These are phyloP conservation scores for Termitomyces titanicus DNA, from an alignment of 768 basidiomycete species.

Conservation along the genomic window DNA sequence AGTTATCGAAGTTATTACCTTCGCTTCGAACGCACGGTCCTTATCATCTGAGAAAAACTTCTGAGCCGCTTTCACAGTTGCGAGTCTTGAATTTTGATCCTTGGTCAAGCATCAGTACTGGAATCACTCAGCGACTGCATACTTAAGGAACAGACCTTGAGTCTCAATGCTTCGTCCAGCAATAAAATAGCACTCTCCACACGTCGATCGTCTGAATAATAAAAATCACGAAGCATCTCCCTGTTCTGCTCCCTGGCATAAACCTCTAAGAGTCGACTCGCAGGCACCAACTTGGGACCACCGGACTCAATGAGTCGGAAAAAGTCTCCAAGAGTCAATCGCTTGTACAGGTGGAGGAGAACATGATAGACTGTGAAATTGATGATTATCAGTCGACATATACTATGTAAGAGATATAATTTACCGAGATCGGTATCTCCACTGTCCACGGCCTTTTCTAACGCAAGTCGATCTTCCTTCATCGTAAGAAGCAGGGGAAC, in stretches of 20 bases:
- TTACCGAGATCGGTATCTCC: conserved; percentile 93
- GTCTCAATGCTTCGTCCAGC: conserved; percentile 73
- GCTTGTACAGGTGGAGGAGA: conserved; percentile 80
- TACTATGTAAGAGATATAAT: conserved; percentile 12
- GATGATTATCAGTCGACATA: not conserved
- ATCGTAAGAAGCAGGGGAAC: conserved; percentile 90
- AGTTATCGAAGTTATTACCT: conserved; percentile 40
- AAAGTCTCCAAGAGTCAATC: conserved; percentile 84
- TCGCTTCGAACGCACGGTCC: conserved; percentile 86
- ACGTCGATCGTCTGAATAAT: conserved; percentile 94
- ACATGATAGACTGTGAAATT: conserved; percentile 82
- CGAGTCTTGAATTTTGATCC: conserved; percentile 72
- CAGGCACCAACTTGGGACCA: conserved; percentile 68
- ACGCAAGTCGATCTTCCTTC: conserved; percentile 89
- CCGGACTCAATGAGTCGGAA: conserved; percentile 94
- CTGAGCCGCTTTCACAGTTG: conserved; percentile 75
- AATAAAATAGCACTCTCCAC: conserved; percentile 90
- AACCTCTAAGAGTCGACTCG: conserved; percentile 78
- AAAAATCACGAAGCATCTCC: conserved; percentile 92
- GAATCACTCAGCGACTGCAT: not conserved
- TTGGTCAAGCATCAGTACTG: conserved; percentile 24
- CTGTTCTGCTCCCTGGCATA: conserved; percentile 89
- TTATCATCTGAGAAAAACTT: conserved; percentile 97
- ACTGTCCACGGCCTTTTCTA: conserved; percentile 88
- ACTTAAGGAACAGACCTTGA: conserved; percentile 41